Evolutionary conservation across 2,329 filamentous ascomycete species (phyloP).

Genomic region (Claviceps sp.): DNA sequence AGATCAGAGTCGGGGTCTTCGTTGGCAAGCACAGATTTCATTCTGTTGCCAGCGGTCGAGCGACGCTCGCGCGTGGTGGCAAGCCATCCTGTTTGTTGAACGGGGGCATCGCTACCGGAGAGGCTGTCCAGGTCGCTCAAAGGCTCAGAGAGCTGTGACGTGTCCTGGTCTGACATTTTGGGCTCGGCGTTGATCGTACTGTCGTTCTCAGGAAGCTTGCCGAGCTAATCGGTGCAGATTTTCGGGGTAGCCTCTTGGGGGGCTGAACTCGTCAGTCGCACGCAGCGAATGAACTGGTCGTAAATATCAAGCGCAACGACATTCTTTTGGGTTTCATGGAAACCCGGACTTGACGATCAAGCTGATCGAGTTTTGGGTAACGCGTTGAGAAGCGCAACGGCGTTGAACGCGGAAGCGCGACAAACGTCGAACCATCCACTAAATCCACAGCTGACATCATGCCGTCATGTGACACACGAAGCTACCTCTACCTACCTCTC

Average conservation of each 20-base stretch:
- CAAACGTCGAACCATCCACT: too few species aligned
- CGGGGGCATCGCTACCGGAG: slow-evolving; percentile 23
- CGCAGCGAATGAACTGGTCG: background rate
- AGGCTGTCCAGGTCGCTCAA: slow-evolving; percentile 15
- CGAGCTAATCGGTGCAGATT: too few species aligned
- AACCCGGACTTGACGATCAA: background rate
- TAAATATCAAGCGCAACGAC: background rate
- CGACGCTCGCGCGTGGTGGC: slow-evolving; percentile 62
- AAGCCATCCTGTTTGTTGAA: slow-evolving; percentile 47
- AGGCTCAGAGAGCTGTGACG: slow-evolving; percentile 18
- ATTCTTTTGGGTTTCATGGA: background rate
- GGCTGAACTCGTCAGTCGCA: background rate
- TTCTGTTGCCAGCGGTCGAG: slow-evolving; percentile 71
- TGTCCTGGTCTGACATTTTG: slow-evolving; percentile 19
- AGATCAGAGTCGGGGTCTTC: slow-evolving; percentile 57
- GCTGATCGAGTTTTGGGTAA: background rate
- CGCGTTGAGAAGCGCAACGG: background rate
- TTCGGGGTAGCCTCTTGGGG: background rate
- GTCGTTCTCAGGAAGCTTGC: background rate
- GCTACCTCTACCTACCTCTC: too few species aligned
- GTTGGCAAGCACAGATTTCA: slow-evolving; percentile 63
- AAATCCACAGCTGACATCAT: background rate
- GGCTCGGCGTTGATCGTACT: slow-evolving; percentile 17
- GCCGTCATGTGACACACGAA: background rate
- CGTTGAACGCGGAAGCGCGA: too few species aligned